Percentiles rank a stretch among this genome's conserved stretches.
Conservation (phyloP, 805 yeast genomes). For the Candida piceae region DNA sequence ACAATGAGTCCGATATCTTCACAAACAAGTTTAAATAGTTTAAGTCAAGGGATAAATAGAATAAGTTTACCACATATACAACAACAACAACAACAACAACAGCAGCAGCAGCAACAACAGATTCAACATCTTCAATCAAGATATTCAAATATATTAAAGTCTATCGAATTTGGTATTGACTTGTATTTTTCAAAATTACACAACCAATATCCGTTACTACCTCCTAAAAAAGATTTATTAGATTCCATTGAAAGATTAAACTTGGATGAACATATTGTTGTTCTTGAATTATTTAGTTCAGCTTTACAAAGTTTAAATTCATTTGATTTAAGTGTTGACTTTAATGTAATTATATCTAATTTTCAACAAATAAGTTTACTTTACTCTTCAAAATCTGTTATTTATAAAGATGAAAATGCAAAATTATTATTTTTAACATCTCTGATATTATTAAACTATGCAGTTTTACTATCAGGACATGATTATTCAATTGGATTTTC, state of each 20-base stretch:
- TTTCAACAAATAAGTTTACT: slow-evolving; percentile 32
- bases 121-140: slow-evolving; percentile 16
- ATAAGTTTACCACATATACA: slow-evolving; percentile 9
- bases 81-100: slow-evolving; percentile 7
- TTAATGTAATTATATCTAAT: slow-evolving; percentile 31
- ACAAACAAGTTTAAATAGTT: slow-evolving; percentile 18
- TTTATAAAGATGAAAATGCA: slow-evolving; percentile 24
- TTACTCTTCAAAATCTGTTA: slow-evolving; percentile 32
- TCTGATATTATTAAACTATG: slow-evolving; percentile 45
- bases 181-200: slow-evolving; percentile 42
- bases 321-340: slow-evolving; percentile 20
- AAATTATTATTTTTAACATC: slow-evolving; percentile 33
- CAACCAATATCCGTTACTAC: slow-evolving; percentile 40
- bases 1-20: slow-evolving; percentile 24
- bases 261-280: slow-evolving; percentile 24
- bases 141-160: slow-evolving; percentile 17
- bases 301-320: slow-evolving; percentile 36
- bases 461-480: slow-evolving; percentile 55
- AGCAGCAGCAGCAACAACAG: slow-evolving; percentile 7
- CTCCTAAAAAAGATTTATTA: slow-evolving; percentile 28
- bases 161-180: slow-evolving; percentile 32
- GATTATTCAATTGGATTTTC: slow-evolving; percentile 54
- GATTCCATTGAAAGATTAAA: slow-evolving; percentile 23
- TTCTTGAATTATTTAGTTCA: slow-evolving; percentile 38
- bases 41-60: slow-evolving; percentile 19